Evolutionary conservation across 2,329 filamentous ascomycete species (phyloP).

Genomic region (Pleurostoma richardsiae): DNA sequence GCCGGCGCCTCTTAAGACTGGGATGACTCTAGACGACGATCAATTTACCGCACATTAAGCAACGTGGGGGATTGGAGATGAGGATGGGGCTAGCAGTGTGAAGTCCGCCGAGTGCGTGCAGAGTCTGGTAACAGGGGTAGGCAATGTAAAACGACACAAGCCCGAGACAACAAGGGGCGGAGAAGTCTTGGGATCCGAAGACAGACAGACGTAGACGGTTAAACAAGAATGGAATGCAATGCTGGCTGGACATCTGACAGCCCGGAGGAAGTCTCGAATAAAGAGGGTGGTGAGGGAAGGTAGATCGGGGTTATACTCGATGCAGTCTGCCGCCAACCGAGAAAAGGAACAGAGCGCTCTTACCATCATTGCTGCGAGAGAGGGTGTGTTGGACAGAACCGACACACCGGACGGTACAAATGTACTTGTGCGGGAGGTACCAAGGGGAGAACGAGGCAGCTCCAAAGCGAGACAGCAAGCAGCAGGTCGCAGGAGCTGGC

Average conservation of each 20-base stretch:
- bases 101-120: too few species aligned
- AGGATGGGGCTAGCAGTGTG: too few species aligned
- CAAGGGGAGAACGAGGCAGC: constrained; percentile 1
- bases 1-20: constrained; percentile 36
- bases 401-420: constrained; percentile 21
- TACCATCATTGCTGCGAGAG: constrained; percentile 43
- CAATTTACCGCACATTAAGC: constrained; percentile 22
- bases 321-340: constrained; percentile 37
- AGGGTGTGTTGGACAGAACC: constrained; percentile 30
- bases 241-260: constrained; percentile 6
- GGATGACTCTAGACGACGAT: constrained; percentile 26
- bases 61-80: neutral
- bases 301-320: constrained; percentile 35
- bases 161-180: too few species aligned
- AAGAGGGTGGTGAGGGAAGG: constrained; percentile 9
- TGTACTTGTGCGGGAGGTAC: constrained; percentile 11
- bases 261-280: constrained; percentile 18
- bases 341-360: constrained; percentile 29
- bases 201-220: too few species aligned
- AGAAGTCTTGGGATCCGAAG: too few species aligned
- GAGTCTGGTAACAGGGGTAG: too few species aligned
- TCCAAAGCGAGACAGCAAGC: constrained; percentile 1
- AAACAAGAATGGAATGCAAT: too few species aligned
- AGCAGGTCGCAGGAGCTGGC: neutral
- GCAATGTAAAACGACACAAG: too few species aligned